Evolutionary conservation across 164 flowering plant species (phyloP), one percentile per base, ranked within the genome.

Genomic region (Magnolia officinalis): DNA sequence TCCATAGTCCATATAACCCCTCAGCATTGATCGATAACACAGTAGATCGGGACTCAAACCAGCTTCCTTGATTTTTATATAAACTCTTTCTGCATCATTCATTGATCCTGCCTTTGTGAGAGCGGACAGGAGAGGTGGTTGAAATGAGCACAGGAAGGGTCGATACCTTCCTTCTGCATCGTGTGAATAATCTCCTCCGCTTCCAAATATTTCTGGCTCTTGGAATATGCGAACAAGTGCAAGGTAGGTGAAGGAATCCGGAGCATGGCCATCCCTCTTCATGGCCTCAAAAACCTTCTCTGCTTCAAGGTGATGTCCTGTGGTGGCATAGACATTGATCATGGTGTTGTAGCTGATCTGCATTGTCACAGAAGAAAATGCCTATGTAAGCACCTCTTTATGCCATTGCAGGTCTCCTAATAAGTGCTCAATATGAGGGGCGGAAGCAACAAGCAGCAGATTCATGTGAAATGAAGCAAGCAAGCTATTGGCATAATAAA

Each of bases 321-420:
- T 81, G 37, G 74, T 74, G 26, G 90, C 90, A 84, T 81, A 93
- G 23, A 84, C 81, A 65, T 84, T 89, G 65, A 91, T 87, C 97
- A 93, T 89, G 26, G 90, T 85, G 74, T 91, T 91, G 89, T 89
- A 93, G 89, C 97, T 88, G 63, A 90, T 83, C 98, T 90, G 89
- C 88, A 86, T 55, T 5, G 18, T 20, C 63, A 71, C 19, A 71
- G 29, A 4, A 74, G 29, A 4, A 74, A 65, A 75, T 29, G 18
- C 16, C 52, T 37, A 73, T 2, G 51, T 29, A 68, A 68, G 16
- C 13, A 16, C 49, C 19, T 31, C 71, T 68, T 11, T 5, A 14
- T 68, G 69, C 24, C 21, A 66, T 24, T 21, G 31, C 61, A 14
- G 45, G 29, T 1, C 29, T 26, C 29, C 59, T 14, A 1, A 8